Evolutionary conservation across 108 stramenopile species (phyloP).

Genomic region (Mediolabrus comicus): DNA sequence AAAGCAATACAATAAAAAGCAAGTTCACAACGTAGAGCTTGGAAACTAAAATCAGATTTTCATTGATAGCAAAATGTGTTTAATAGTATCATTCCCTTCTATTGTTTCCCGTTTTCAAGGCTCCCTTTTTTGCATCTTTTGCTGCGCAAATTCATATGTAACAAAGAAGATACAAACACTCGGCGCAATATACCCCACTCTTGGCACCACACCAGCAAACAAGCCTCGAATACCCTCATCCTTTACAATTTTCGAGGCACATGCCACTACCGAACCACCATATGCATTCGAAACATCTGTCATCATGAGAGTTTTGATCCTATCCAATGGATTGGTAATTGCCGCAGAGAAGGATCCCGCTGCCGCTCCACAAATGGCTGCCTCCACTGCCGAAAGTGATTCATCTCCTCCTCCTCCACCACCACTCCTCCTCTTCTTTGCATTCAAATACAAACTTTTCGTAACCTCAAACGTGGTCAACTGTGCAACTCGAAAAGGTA

Average conservation of each 20-base stretch:
- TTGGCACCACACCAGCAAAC: slow-evolving; percentile 62
- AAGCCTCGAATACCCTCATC: slow-evolving; percentile 69
- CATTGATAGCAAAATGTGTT: too few relatives aligned
- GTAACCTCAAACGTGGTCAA: slow-evolving; percentile 74
- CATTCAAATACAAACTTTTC: slow-evolving; percentile 49
- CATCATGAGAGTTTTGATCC: slow-evolving; percentile 82
- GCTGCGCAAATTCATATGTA: slow-evolving; percentile 74
- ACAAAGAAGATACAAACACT: slow-evolving; percentile 84
- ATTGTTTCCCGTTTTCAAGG: too few relatives aligned
- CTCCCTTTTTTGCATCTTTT: slow-evolving; percentile 26
- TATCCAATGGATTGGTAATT: slow-evolving; percentile 73
- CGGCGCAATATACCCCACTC: slow-evolving; percentile 79
- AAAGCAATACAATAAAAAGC: too few relatives aligned
- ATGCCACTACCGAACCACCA: slow-evolving; percentile 58
- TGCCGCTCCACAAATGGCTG: slow-evolving; percentile 74
- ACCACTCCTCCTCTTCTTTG: slow-evolving; percentile 13
- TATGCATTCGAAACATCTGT: slow-evolving; percentile 60
- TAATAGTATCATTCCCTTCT: too few relatives aligned
- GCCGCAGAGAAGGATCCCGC: slow-evolving; percentile 78
- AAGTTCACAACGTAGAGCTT: background rate
- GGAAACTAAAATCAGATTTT: background rate
- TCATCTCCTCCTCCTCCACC: background rate
- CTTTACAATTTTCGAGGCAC: slow-evolving; percentile 55
- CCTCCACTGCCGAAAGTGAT: slow-evolving; percentile 60
- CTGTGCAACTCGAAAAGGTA: slow-evolving; percentile 82